Conservation (phyloP, 805 yeast species). For the Komagataella ulmi region DNA sequence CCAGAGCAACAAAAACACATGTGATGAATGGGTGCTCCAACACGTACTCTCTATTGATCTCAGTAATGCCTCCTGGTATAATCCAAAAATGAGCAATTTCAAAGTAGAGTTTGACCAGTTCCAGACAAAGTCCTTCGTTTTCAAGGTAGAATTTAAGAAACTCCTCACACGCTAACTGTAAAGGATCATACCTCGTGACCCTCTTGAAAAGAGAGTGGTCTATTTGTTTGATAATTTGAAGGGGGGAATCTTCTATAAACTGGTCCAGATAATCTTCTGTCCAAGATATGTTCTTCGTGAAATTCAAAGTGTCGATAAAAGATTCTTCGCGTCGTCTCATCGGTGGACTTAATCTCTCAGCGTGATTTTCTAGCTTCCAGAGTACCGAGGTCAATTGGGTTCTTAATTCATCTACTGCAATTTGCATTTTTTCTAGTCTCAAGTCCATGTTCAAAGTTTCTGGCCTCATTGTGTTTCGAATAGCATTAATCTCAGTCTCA, state of each 20-base stretch:
- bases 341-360: neutral
- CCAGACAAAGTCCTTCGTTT: constrained; percentile 28
- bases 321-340: neutral
- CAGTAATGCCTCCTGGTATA: constrained; percentile 45
- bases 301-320: neutral
- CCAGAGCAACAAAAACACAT: constrained; percentile 37
- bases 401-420: constrained; percentile 6
- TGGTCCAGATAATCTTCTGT: constrained; percentile 3
- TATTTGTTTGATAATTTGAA: constrained; percentile 15
- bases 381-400: constrained; percentile 7
- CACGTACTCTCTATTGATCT: constrained; percentile 31
- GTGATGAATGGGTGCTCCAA: constrained; percentile 38
- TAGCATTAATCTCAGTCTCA: neutral
- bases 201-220: constrained; percentile 14
- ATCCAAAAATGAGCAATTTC: constrained; percentile 47
- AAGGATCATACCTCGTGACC: constrained; percentile 15
- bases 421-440: constrained; percentile 5
- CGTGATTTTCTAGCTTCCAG: neutral
- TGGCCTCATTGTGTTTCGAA: neutral
- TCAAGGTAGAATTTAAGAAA: constrained; percentile 31
- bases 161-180: constrained; percentile 23
- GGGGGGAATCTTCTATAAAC: constrained; percentile 12
- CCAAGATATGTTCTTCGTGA: constrained; percentile 1
- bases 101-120: constrained; percentile 31
- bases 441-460: neutral